These are phyloP conservation scores for Phialocephala sp. DNA, from an alignment of 2,329 filamentous ascomycete species.

Conservation along the genomic window DNA sequence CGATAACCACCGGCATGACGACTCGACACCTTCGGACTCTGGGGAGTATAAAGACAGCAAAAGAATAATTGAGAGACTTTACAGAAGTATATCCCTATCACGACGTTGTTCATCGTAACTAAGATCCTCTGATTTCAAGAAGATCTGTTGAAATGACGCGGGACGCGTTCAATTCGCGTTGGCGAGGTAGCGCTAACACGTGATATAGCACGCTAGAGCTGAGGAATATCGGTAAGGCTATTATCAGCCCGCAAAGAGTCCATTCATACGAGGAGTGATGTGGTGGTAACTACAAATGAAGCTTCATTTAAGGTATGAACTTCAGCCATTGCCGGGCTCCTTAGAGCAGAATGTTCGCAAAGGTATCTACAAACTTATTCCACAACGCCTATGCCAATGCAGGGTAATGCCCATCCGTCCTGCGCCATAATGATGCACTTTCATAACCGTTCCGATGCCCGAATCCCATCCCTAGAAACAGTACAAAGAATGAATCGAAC, in stretches of 20 bases:
- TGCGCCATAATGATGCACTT: conserved; percentile 12
- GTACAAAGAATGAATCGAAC: neutral
- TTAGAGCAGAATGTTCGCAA: conserved; percentile 22
- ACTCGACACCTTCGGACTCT: neutral
- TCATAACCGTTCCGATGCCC: conserved; percentile 9
- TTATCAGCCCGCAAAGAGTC: too few relatives aligned
- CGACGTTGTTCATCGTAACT: neutral
- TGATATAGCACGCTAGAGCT: neutral
- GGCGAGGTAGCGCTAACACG: neutral
- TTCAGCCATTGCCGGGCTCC: conserved; percentile 7
- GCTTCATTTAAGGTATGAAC: neutral
- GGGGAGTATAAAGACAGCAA: neutral
- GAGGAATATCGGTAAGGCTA: too few relatives aligned
- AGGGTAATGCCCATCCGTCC: conserved; percentile 30
- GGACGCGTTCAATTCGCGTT: neutral
- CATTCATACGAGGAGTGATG: neutral
- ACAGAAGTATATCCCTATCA: neutral
- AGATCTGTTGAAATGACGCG: neutral
- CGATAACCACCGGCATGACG: conserved; percentile 15
- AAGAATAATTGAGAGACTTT: neutral
- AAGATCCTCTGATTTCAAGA: neutral
- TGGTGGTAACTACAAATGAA: neutral
- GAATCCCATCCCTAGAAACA: neutral
- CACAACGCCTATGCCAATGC: conserved; percentile 31
- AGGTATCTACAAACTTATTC: conserved; percentile 20